These are phyloP conservation scores for Verticillium nonalfalfae DNA, from an alignment of 2,329 filamentous ascomycete genomes.

Conservation along the genomic window DNA sequence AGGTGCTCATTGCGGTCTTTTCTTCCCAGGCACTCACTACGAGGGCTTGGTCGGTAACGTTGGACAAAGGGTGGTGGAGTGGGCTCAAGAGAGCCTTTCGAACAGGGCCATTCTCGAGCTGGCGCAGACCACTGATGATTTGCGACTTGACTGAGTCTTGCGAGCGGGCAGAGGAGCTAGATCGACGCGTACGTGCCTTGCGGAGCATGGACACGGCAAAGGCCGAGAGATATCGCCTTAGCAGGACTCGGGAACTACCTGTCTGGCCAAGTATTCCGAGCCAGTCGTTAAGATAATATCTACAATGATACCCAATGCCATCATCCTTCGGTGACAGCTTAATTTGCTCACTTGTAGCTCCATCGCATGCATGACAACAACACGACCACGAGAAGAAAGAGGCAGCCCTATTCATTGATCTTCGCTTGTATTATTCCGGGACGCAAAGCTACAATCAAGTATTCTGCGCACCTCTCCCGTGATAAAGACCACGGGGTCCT, in stretches of 20 bases:
- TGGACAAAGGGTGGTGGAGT: slow-evolving; percentile 57
- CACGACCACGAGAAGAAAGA: neutral
- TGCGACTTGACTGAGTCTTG: neutral
- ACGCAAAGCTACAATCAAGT: neutral
- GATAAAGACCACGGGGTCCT: neutral
- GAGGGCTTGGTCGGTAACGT: slow-evolving; percentile 73
- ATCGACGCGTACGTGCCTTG: too few species aligned
- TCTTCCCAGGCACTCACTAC: slow-evolving; percentile 65
- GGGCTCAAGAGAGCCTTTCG: slow-evolving; percentile 59
- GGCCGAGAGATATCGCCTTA: too few species aligned
- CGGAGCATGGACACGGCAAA: too few species aligned
- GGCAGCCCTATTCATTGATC: neutral
- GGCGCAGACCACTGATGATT: slow-evolving; percentile 5
- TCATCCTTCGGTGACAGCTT: neutral
- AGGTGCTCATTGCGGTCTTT: slow-evolving; percentile 76
- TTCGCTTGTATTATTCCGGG: neutral
- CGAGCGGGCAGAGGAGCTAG: neutral
- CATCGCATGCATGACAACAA: too few species aligned
- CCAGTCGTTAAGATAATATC: neutral
- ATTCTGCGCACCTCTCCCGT: neutral
- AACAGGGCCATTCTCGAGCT: slow-evolving; percentile 30
- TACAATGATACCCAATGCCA: neutral
- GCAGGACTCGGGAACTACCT: neutral
- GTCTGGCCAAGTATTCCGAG: neutral
- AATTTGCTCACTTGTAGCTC: too few species aligned